These are phyloP conservation scores for Globisporangium yorkense DNA, from an alignment of 352 stramenopile species.

Conservation along the genomic window DNA sequence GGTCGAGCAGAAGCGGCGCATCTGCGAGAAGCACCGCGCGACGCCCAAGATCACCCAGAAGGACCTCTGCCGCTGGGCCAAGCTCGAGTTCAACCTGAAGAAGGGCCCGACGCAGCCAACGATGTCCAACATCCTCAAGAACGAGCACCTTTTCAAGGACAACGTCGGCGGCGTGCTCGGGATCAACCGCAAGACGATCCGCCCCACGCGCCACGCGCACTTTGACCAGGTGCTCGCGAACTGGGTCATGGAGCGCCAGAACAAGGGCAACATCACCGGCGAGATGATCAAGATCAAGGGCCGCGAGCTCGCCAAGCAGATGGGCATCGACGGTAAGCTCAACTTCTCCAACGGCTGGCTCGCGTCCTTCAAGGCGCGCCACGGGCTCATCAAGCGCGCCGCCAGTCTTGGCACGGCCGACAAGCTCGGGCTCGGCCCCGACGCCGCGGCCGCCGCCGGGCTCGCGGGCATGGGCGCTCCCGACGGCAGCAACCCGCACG, in stretches of 20 bases:
- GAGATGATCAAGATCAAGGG: constrained; percentile 87
- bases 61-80: constrained; percentile 82
- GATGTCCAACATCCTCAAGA: constrained; percentile 61
- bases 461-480: not conserved
- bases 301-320: constrained; percentile 76
- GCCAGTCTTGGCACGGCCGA: constrained; percentile 30
- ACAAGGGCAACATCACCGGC: constrained; percentile 85
- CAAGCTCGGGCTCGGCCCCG: constrained; percentile 15
- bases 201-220: constrained; percentile 10
- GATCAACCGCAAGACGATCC: constrained; percentile 65
- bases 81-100: constrained; percentile 85
- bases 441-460: not conserved
- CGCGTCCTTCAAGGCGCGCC: constrained; percentile 78
- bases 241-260: constrained; percentile 87
- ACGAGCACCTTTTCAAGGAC: constrained; percentile 85
- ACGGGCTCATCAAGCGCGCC: constrained; percentile 70
- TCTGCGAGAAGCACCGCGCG: constrained; percentile 82
- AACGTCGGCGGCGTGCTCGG: constrained; percentile 73
- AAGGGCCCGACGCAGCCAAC: constrained; percentile 56
- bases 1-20: constrained; percentile 84
- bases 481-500: not conserved
- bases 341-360: constrained; percentile 86
- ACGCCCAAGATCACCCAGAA: constrained; percentile 88
- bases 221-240: constrained; percentile 71
- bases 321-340: constrained; percentile 75